Percentiles rank a stretch among this genome's conserved stretches.
Evolutionary conservation across 352 stramenopile genomes (phyloP).

Genomic region (Phytophthora megakarya): DNA sequence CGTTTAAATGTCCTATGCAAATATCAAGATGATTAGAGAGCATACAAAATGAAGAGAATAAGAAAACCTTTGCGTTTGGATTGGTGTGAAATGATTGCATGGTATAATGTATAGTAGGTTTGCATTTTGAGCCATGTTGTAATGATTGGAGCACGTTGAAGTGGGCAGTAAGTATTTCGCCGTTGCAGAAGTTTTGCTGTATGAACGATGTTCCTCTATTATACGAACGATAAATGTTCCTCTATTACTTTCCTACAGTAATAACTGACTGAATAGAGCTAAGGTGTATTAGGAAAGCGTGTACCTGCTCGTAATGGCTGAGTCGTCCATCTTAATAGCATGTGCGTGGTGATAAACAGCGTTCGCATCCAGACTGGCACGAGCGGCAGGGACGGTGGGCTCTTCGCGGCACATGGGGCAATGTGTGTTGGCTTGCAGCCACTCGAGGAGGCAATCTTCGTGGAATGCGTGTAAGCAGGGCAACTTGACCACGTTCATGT

Average conservation of each 20-base stretch:
- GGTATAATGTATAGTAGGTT: not conserved
- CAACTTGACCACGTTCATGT: constrained; percentile 85
- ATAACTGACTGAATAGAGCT: constrained; percentile 21
- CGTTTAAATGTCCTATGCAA: constrained; percentile 27
- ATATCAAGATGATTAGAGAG: constrained; percentile 14
- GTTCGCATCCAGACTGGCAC: constrained; percentile 18
- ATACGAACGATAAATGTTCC: constrained; percentile 19
- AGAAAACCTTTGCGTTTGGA: not conserved
- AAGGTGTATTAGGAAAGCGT: constrained; percentile 14
- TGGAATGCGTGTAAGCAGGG: constrained; percentile 86
- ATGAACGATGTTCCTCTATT: too few relatives aligned
- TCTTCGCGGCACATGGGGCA: constrained; percentile 89
- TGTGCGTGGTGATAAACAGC: constrained; percentile 2
- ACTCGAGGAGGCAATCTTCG: constrained; percentile 88
- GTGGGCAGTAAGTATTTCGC: too few relatives aligned
- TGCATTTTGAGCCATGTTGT: not conserved
- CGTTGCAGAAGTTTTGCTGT: not conserved
- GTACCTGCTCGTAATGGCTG: constrained; percentile 18
- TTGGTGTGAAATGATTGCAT: constrained; percentile 8
- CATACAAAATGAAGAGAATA: constrained; percentile 26
- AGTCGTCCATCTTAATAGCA: constrained; percentile 9
- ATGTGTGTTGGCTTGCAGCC: constrained; percentile 80
- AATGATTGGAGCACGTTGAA: constrained; percentile 6
- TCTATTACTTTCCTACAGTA: constrained; percentile 41
- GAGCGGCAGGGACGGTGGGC: constrained; percentile 21